Conservation (phyloP, 164 flowering plant species). For the Amborella trichopoda region DNA sequence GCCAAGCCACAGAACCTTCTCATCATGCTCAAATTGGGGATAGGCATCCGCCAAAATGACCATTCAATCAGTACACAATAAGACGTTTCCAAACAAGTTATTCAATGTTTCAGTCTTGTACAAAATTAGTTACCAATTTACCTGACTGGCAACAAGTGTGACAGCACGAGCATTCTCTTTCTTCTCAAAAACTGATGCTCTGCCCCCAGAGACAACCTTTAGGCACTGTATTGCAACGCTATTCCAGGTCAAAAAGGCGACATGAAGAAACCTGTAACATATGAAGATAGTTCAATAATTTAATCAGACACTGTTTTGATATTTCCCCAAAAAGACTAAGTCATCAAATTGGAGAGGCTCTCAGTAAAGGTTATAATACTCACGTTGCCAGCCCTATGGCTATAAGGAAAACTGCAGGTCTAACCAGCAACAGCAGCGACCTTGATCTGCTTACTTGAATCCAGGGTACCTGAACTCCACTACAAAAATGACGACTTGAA, state of each 20-base stretch:
- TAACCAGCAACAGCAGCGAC: slow-evolving; percentile 68
- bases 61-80: too few species aligned
- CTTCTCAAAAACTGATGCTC: slow-evolving; percentile 39
- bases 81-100: too few species aligned
- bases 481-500: not conserved
- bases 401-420: slow-evolving; percentile 51
- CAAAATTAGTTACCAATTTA: too few species aligned
- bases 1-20: too few species aligned
- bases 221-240: slow-evolving; percentile 28
- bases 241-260: slow-evolving; percentile 55
- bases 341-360: too few species aligned
- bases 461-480: slow-evolving; percentile 65
- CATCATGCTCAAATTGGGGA: too few species aligned
- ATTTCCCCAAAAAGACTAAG: too few species aligned
- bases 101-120: too few species aligned
- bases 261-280: slow-evolving; percentile 59
- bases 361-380: slow-evolving; percentile 11
- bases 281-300: too few species aligned
- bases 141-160: slow-evolving; percentile 87
- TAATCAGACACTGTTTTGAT: too few species aligned
- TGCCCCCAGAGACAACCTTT: slow-evolving; percentile 41
- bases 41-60: too few species aligned
- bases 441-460: slow-evolving; percentile 94
- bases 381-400: slow-evolving; percentile 76
- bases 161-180: slow-evolving; percentile 62